Base-by-base conservation (phyloP, 2,329 filamentous ascomycete species). In the Cyphellophora attinorum region DNA sequence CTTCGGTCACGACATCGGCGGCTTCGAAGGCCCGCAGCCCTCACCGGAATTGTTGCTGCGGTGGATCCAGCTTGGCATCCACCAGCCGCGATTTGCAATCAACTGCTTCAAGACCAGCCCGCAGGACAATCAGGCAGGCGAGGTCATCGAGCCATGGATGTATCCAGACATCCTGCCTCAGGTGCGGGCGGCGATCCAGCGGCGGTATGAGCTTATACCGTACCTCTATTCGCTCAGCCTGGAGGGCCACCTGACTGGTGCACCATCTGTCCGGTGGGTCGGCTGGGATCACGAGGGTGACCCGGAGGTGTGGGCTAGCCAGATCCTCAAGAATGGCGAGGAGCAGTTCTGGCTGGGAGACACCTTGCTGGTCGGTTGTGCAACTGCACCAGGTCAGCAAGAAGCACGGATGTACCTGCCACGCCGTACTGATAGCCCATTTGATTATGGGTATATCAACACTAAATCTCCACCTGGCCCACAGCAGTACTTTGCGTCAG, bases 91-190 rank as follows among this genome's bases (percentile, higher is more conserved):
- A 0, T 84, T 85, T 47, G 76, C 80, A 8, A 84, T 84, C 61
- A 85, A 85, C 56, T 85, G 80, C 56, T 84, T 79, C 70, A 85
- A 85, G 59, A 85, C 81, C 0, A 72, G 70, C 0, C 67, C 72
- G 0, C 61, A 70, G 1, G 75, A 84, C 54, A 83, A 77, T 47
- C 64, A 65, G 0, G 66, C 81, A 15, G 80, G 80, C 5, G 79
- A 81, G 21, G 79, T 85, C 1, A 85, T 85, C 38, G 79, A 84
- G 58, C 80, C 80, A 0, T 85, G 79, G 77, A 83, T 84, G 77
- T 81, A 84, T 49, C 76, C 78, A 0, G 70, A 77, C 21, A 75
- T 76, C 17, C 76, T 76, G 0, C 71, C 70, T 0, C 56, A 79
- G 2, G 62, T 85, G 11, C 70, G 80, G 11, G 67, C 68, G 34